phyloP scores from a whole-genome alignment of 495 filamentous ascomycete species.

The Chaetomidium leptoderma region DNA sequence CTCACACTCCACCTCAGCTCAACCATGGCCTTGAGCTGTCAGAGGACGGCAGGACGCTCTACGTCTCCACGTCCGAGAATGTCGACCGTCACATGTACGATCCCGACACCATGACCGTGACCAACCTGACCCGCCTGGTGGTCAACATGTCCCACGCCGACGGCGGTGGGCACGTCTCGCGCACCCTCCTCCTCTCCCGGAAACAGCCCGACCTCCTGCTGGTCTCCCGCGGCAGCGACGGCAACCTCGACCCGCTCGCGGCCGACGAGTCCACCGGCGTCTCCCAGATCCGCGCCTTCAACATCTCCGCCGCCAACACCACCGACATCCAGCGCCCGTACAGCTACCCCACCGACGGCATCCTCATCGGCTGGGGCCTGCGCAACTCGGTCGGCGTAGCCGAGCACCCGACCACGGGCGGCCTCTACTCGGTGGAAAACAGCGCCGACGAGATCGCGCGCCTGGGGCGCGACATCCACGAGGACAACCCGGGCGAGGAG shows the following conservation, averaged over 20 bases:
- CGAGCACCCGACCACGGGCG: constrained; percentile 48
- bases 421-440: constrained; percentile 69
- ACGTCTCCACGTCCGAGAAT: constrained; percentile 53
- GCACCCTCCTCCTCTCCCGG: constrained; percentile 55
- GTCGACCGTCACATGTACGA: constrained; percentile 64
- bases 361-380: constrained; percentile 64
- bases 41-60: constrained; percentile 57
- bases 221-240: constrained; percentile 58
- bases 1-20: constrained; percentile 26
- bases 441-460: constrained; percentile 60
- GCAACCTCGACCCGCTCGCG: constrained; percentile 56
- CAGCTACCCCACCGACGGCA: constrained; percentile 46
- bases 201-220: constrained; percentile 50
- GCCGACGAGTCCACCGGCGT: constrained; percentile 46
- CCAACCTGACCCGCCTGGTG: constrained; percentile 46
- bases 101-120: constrained; percentile 37
- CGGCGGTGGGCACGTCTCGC: constrained; percentile 54
- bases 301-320: constrained; percentile 39
- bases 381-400: constrained; percentile 67
- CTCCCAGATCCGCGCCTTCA: constrained; percentile 64
- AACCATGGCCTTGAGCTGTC: constrained; percentile 65
- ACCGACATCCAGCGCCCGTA: constrained; percentile 34
- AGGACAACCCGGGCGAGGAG: constrained; percentile 70
- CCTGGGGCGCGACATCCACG: constrained; percentile 54
- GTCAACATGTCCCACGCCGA: constrained; percentile 53